Evolutionary conservation across 164 flowering plant species (phyloP), one percentile per base, ranked within the genome.

Genomic region (Piper longum): DNA sequence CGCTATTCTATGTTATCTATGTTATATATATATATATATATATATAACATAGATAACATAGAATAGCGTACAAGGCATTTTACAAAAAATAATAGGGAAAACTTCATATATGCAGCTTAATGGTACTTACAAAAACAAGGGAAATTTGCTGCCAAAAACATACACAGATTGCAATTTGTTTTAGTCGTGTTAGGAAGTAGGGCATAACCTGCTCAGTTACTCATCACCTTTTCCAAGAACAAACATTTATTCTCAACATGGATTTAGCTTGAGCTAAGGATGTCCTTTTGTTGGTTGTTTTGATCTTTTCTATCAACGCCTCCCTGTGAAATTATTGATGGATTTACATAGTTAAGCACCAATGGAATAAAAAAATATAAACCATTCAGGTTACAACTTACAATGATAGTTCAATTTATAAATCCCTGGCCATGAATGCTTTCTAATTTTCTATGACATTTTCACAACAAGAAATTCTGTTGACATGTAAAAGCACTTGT

Each of bases 281-380:
- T 71, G 0, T 85, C 85, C 9, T 68, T n/a, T n/a, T 79, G 83
- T 81, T 85, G 41, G 79, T 72, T 48, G 70, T 82, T 65, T 81
- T 85, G 63, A 85, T 64, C 64, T 89, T 89, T 73, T 73, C 45
- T 58, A 87, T 41, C 72, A 89, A 65, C 16, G 80, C 84, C 62
- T 87, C 87, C 86, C 96, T 89, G 87, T 57, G 73, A 70, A 62
- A 54, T 19, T 8, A 64, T 40, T 59, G 5, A 2, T 14, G 44
- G 36, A 40, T 19, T 42, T 48, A 48, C 1, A 17, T 4, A 54
- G 7, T 43, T 59, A 41, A 4, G 17, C 14, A 8, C 57, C 43
- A 4, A 16, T 14, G 44, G 43, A 4, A 13, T 48, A 48, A 12
- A 48, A 9, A 48, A 9, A 48, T 8, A 8, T 48, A 9, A 0